Conservation (phyloP, 23 red algal species). For the Gracilariopsis chorda region DNA sequence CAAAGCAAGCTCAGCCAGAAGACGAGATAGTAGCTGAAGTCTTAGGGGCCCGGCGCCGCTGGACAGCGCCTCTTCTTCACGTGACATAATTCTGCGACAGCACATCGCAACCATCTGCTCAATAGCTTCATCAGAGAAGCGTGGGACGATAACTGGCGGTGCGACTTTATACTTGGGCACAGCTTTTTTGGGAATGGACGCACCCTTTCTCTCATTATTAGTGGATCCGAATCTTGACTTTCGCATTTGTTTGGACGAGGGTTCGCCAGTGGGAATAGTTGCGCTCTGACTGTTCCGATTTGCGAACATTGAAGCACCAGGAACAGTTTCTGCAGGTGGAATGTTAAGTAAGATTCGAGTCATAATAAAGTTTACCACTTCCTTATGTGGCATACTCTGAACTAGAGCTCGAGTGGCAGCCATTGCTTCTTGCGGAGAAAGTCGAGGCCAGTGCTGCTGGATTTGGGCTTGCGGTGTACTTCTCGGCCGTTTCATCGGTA, state of each 20-base stretch:
- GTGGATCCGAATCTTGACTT: constrained; percentile 46
- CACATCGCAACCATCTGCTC: constrained; percentile 19
- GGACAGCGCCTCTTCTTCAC: constrained; percentile 36
- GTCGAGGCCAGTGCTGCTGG: constrained; percentile 24
- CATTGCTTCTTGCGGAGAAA: constrained; percentile 39
- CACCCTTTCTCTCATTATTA: background rate
- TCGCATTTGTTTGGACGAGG: constrained; percentile 22
- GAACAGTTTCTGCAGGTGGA: constrained; percentile 48
- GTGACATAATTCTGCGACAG: constrained; percentile 40
- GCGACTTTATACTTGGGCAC: constrained; percentile 31
- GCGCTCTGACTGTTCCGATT: background rate
- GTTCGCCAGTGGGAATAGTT: background rate
- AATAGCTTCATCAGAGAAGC: background rate
- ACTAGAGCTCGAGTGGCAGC: constrained; percentile 45
- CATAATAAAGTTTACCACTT: constrained; percentile 86
- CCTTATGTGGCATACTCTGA: constrained; percentile 67
- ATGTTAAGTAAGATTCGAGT: constrained; percentile 61
- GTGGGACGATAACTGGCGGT: constrained; percentile 33
- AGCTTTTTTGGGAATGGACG: constrained; percentile 38
- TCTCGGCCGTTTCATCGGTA: constrained; percentile 34
- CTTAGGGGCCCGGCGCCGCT: constrained; percentile 58
- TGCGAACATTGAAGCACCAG: constrained; percentile 17
- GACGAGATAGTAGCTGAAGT: constrained; percentile 47
- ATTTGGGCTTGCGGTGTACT: background rate
- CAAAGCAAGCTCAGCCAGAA: constrained; percentile 21